Percentiles rank a stretch among this genome's conserved stretches.
phyloP scores from a whole-genome alignment of 148 eudicot species.

The Suaeda aralocaspica region DNA sequence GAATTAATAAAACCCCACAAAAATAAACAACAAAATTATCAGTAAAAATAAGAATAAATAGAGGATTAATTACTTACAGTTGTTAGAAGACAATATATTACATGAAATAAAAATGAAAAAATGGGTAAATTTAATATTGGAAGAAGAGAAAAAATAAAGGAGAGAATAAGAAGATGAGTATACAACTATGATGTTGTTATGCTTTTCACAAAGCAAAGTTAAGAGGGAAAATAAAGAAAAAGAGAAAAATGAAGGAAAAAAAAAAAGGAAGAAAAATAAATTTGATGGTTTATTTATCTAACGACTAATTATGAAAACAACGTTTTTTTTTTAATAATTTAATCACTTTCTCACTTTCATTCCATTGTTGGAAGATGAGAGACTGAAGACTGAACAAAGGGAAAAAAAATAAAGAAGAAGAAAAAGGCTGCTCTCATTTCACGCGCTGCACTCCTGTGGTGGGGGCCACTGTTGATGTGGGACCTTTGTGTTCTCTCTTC shows the following conservation, averaged over 20 bases:
- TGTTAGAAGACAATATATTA: constrained; percentile 10
- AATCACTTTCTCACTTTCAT: constrained; percentile 1
- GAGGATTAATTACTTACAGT: constrained; percentile 31
- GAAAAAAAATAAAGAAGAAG: background rate
- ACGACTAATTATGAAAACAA: constrained; percentile 4
- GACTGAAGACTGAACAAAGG: background rate
- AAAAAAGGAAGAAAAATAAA: background rate
- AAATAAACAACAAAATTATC: background rate
- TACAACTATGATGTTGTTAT: background rate
- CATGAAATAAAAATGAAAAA: constrained; percentile 4
- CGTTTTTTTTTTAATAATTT: no score
- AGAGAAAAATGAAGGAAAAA: no score
- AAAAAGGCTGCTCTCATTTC: constrained; percentile 8
- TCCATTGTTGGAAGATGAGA: constrained; percentile 8
- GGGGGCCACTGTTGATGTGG: background rate
- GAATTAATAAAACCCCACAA: constrained; percentile 17
- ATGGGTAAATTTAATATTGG: no score
- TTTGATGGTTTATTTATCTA: background rate
- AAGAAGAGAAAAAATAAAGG: background rate
- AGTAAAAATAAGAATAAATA: background rate
- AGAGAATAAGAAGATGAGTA: constrained; percentile 4
- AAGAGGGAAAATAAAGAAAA: constrained; percentile 16
- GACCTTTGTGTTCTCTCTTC: background rate
- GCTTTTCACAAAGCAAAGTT: constrained; percentile 25
- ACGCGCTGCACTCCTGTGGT: background rate